Conservation (phyloP, 2,329 filamentous ascomycete species). For the Xylaria sp. region DNA sequence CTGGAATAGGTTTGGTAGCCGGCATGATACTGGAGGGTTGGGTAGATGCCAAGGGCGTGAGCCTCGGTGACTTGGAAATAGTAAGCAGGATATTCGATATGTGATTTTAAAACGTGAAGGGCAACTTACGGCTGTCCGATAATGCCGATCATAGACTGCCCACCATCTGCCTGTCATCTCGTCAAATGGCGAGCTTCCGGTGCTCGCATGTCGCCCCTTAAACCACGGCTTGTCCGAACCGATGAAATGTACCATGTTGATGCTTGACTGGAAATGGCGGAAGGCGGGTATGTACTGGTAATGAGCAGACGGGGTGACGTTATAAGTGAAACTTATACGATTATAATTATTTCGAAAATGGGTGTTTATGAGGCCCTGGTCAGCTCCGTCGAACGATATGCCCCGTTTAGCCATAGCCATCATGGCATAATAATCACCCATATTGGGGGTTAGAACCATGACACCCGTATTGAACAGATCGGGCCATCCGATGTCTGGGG, state of each 20-base stretch:
- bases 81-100: constrained; percentile 36
- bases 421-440: constrained; percentile 88
- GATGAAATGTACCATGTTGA: constrained; percentile 95
- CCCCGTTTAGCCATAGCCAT: constrained; percentile 84
- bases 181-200: constrained; percentile 73
- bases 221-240: constrained; percentile 91
- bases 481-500: constrained; percentile 96
- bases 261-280: constrained; percentile 87
- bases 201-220: constrained; percentile 65
- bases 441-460: constrained; percentile 87
- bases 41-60: constrained; percentile 14
- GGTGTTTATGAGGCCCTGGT: constrained; percentile 95
- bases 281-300: constrained; percentile 98
- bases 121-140: constrained; percentile 63
- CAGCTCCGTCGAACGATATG: constrained; percentile 95
- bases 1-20: constrained; percentile 39
- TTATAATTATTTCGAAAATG: constrained; percentile 88
- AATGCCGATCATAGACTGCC: constrained; percentile 91
- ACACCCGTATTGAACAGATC: constrained; percentile 98
- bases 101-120: constrained; percentile 12
- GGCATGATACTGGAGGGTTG: constrained; percentile 3
- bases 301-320: constrained; percentile 94
- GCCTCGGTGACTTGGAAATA: constrained; percentile 36
- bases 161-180: constrained; percentile 92
- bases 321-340: constrained; percentile 93